Conservation (phyloP, 1,284 basidiomycete genomes). For the Trametes sp. region DNA sequence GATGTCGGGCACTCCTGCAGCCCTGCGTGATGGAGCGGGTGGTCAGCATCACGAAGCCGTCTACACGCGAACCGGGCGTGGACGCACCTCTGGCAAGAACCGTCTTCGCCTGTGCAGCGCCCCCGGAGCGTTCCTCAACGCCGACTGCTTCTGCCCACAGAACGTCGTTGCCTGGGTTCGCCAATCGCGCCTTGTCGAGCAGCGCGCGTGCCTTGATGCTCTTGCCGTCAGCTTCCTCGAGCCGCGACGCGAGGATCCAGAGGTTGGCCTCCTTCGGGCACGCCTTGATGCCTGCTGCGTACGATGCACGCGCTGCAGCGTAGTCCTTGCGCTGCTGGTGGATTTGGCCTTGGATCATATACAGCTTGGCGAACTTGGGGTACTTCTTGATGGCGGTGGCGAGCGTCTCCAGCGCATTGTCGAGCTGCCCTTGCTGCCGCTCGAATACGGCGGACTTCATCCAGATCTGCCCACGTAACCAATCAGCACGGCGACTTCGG, state of each 20-base stretch:
- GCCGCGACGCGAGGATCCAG: conserved; percentile 87
- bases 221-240: conserved; percentile 89
- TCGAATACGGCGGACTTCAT: conserved; percentile 98
- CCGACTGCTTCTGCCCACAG: conserved; percentile 93
- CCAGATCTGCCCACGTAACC: conserved; percentile 84
- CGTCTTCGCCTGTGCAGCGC: conserved; percentile 80
- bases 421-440: conserved; percentile 81
- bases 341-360: conserved; percentile 97
- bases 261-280: conserved; percentile 85
- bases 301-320: conserved; percentile 78
- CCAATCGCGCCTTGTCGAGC: conserved; percentile 88
- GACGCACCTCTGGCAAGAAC: conserved; percentile 78
- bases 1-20: conserved; percentile 93
- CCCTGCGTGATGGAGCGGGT: conserved; percentile 45
- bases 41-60: conserved; percentile 6
- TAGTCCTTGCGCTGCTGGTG: conserved; percentile 68
- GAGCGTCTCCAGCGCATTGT: conserved; percentile 80
- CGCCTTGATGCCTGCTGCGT: conserved; percentile 81
- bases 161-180: conserved; percentile 84
- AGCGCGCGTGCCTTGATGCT: conserved; percentile 94
- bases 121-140: conserved; percentile 89
- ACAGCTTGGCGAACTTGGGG: conserved; percentile 89
- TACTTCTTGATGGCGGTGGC: conserved; percentile 82
- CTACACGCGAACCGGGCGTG: background rate
- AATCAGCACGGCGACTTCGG: background rate